Conservation (phyloP, 2,329 filamentous ascomycete species). For the Sporothrix phasma region DNA sequence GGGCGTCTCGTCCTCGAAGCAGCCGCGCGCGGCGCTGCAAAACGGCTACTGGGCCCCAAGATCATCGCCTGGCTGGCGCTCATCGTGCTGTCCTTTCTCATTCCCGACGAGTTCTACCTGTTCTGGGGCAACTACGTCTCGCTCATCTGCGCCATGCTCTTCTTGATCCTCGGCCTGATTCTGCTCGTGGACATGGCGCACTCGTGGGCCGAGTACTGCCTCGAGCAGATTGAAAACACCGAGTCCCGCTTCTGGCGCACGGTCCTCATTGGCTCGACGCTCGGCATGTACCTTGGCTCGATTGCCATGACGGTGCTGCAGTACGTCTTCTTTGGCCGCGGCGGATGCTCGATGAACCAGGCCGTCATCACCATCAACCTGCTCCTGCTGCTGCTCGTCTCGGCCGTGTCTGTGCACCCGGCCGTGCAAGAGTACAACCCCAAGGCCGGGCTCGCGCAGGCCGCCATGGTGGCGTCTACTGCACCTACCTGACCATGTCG, state of each 20-base stretch:
- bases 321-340: conserved; percentile 87
- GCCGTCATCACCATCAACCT: conserved; percentile 91
- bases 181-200: conserved; percentile 91
- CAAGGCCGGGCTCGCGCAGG: conserved; percentile 90
- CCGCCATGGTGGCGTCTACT: conserved; percentile 97
- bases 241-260: conserved; percentile 79
- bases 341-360: conserved; percentile 89
- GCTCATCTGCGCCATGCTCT: conserved; percentile 79
- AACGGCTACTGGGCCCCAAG: conserved; percentile 99
- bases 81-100: conserved; percentile 86
- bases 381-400: conserved; percentile 69
- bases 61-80: conserved; percentile 79
- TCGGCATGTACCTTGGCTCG: conserved; percentile 87
- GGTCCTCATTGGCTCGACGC: conserved; percentile 80
- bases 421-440: conserved; percentile 84
- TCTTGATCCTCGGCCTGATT: conserved; percentile 84
- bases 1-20: conserved; percentile 77
- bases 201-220: conserved; percentile 93
- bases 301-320: conserved; percentile 92
- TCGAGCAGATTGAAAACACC: conserved; percentile 82
- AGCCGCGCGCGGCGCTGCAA: conserved; percentile 78
- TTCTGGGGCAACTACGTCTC: conserved; percentile 94
- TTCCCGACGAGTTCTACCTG: conserved; percentile 89
- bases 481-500: conserved; percentile 96
- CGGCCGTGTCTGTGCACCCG: conserved; percentile 79